Conservation (phyloP, 2,329 filamentous ascomycete species). For the Neofusicoccum sp. region DNA sequence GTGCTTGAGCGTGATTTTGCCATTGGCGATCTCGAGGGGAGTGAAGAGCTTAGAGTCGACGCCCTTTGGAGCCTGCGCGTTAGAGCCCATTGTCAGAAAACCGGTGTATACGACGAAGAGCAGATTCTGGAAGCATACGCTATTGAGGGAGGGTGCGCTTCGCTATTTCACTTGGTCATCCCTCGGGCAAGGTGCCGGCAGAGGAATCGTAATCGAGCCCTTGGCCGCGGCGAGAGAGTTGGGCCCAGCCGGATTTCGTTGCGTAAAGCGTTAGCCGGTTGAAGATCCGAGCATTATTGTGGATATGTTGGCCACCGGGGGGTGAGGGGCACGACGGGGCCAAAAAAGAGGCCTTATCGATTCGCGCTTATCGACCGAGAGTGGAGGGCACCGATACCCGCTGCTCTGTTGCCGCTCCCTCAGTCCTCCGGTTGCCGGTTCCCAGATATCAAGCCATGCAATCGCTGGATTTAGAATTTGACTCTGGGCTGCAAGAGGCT, state of each 20-base stretch:
- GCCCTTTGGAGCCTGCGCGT: not conserved
- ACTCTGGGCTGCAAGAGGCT: too few relatives aligned
- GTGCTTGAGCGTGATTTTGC: conserved; percentile 37
- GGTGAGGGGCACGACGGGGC: not conserved
- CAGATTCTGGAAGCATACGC: too few relatives aligned
- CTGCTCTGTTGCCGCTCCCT: not conserved
- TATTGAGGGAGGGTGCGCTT: too few relatives aligned
- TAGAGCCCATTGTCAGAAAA: conserved; percentile 9
- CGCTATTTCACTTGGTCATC: not conserved
- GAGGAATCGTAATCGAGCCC: not conserved
- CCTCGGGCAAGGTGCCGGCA: not conserved
- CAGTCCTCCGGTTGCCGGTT: too few relatives aligned
- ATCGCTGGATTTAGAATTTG: not conserved
- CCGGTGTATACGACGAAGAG: not conserved
- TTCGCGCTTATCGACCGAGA: not conserved
- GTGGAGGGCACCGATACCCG: not conserved
- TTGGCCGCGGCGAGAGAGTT: not conserved
- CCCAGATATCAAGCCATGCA: too few relatives aligned
- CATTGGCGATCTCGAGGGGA: conserved; percentile 33
- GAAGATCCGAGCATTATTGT: not conserved
- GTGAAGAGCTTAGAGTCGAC: conserved; percentile 36
- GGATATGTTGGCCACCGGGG: not conserved
- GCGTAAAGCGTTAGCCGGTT: conserved; percentile 4
- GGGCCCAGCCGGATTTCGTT: not conserved
- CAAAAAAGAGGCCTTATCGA: not conserved